These are phyloP conservation scores for Ramularia endophylla DNA, from an alignment of 2,329 filamentous ascomycete species.

Conservation along the genomic window DNA sequence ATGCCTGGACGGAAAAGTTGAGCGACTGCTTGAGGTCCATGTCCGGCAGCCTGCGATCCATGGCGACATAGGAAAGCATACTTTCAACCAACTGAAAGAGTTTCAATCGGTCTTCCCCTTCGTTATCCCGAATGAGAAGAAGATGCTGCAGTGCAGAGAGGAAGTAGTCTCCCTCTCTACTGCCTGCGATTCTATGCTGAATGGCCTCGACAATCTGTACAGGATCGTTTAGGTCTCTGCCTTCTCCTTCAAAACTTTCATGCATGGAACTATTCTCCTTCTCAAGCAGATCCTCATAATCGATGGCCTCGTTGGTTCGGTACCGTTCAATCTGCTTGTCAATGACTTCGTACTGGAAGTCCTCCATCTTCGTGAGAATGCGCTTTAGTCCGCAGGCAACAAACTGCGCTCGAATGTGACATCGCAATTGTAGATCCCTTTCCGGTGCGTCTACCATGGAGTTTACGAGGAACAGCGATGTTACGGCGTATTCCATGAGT, in stretches of 20 bases:
- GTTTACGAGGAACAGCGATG: constrained; percentile 91
- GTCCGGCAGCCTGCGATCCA: constrained; percentile 91
- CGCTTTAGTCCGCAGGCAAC: constrained; percentile 93
- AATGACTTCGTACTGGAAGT: constrained; percentile 95
- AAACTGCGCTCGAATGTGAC: constrained; percentile 94
- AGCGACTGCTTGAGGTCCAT: constrained; percentile 98
- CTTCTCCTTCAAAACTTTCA: constrained; percentile 76
- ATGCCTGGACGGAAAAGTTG: constrained; percentile 92
- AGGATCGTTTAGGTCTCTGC: constrained; percentile 89
- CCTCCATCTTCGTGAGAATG: constrained; percentile 93
- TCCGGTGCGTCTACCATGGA: constrained; percentile 92
- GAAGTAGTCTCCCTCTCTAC: constrained; percentile 89
- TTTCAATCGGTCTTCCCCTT: constrained; percentile 81
- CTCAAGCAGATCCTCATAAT: constrained; percentile 96
- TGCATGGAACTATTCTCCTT: constrained; percentile 85
- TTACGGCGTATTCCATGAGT: constrained; percentile 97
- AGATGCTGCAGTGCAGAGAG: constrained; percentile 92
- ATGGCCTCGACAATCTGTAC: constrained; percentile 93
- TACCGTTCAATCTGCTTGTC: constrained; percentile 97
- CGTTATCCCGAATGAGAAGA: constrained; percentile 83
- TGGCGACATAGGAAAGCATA: constrained; percentile 99
- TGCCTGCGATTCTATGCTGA: constrained; percentile 74
- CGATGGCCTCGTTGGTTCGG: constrained; percentile 88
- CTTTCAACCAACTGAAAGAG: constrained; percentile 98
- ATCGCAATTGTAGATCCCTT: constrained; percentile 79